phyloP scores from a whole-genome alignment of 1,284 basidiomycete genomes.

The Pseudozyma hubeiensis region DNA sequence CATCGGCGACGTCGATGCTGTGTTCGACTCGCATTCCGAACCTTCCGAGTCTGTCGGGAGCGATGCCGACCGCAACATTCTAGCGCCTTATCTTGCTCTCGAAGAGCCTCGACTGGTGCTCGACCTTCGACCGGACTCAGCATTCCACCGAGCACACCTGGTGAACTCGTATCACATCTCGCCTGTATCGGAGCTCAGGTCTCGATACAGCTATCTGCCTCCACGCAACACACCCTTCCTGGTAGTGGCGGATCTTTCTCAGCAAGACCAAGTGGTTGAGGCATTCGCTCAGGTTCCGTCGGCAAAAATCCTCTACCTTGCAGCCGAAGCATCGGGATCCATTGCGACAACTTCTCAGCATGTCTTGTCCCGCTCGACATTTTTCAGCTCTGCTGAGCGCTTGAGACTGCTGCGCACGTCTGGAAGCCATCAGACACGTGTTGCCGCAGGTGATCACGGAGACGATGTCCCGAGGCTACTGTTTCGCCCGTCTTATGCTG shows the following conservation, averaged over 20 bases:
- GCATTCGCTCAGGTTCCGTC: conserved; percentile 17
- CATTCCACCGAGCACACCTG: conserved; percentile 36
- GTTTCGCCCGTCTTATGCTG: conserved; percentile 37
- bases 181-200: conserved; percentile 30
- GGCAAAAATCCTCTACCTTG: conserved; percentile 22
- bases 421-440: conserved; percentile 2
- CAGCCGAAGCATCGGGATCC: background rate
- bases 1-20: background rate
- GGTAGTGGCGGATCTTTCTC: conserved; percentile 17
- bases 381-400: conserved; percentile 11
- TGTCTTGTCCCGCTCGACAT: background rate
- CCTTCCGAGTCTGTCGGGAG: background rate
- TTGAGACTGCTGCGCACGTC: conserved; percentile 17
- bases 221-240: conserved; percentile 31
- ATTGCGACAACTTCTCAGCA: background rate
- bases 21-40: background rate
- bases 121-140: conserved; percentile 24
- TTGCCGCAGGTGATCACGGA: background rate
- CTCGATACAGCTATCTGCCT: conserved; percentile 47
- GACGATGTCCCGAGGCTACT: conserved; percentile 33
- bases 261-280: conserved; percentile 15
- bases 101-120: conserved; percentile 33
- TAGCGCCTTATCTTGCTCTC: conserved; percentile 19
- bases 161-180: conserved; percentile 31
- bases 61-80: background rate